Evolutionary conservation across 305 asterid species (phyloP).

Genomic region (Fraxinus sp.): DNA sequence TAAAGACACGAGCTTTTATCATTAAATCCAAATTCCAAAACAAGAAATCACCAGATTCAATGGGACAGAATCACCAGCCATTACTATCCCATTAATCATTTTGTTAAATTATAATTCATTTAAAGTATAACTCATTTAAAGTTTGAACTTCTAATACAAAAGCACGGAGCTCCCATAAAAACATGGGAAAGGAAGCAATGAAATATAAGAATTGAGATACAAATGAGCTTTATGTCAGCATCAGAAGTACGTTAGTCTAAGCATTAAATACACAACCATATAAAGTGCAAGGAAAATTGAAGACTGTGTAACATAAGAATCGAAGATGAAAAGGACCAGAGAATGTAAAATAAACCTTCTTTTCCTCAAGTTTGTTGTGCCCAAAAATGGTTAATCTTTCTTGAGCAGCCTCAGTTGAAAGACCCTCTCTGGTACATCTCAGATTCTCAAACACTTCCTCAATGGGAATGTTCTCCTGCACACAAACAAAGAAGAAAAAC

Average conservation of each 20-base stretch:
- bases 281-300: not conserved
- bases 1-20: slow-evolving; percentile 7
- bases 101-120: slow-evolving; percentile 9
- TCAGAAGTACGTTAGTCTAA: slow-evolving; percentile 9
- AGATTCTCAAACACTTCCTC: slow-evolving; percentile 95
- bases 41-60: slow-evolving; percentile 7
- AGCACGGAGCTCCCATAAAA: not conserved
- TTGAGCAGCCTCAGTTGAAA: slow-evolving; percentile 67
- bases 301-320: slow-evolving; percentile 12
- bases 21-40: not conserved
- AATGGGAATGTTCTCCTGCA: slow-evolving; percentile 90
- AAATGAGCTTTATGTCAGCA: slow-evolving; percentile 9
- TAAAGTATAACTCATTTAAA: slow-evolving; percentile 17
- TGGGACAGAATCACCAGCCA: slow-evolving; percentile 6
- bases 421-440: slow-evolving; percentile 91
- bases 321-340: slow-evolving; percentile 13
- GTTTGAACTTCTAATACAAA: slow-evolving; percentile 9
- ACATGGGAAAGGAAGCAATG: not conserved
- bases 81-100: slow-evolving; percentile 5
- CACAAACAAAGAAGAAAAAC: slow-evolving; percentile 8
- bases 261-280: slow-evolving; percentile 25
- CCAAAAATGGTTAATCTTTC: slow-evolving; percentile 96
- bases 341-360: slow-evolving; percentile 52
- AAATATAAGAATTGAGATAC: not conserved
- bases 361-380: slow-evolving; percentile 96